These are phyloP conservation scores for Diaporthe ilicicola DNA, from an alignment of 2,329 filamentous ascomycete species.

Conservation along the genomic window DNA sequence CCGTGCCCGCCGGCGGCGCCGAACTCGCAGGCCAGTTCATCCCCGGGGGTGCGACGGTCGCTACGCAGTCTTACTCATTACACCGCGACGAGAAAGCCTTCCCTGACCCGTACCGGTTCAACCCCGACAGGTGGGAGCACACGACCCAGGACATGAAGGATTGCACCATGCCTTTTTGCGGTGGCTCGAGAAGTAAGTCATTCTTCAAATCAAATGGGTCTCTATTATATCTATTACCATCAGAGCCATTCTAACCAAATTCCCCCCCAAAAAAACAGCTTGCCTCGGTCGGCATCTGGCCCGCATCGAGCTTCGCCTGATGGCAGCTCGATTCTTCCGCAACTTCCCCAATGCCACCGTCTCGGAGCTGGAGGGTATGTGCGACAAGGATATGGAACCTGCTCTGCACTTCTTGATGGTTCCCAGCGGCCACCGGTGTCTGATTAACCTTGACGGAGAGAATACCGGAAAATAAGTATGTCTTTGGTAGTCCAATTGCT, in stretches of 20 bases:
- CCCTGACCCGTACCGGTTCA: constrained; percentile 46
- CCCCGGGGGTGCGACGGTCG: constrained; percentile 49
- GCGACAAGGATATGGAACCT: constrained; percentile 42
- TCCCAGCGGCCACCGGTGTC: constrained; percentile 40
- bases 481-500: not conserved
- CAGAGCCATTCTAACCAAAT: not conserved
- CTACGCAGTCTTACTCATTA: constrained; percentile 54
- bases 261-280: constrained; percentile 36
- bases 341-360: constrained; percentile 41
- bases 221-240: constrained; percentile 31
- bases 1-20: constrained; percentile 49
- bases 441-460: constrained; percentile 36
- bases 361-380: constrained; percentile 41
- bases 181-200: constrained; percentile 39
- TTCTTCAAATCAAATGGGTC: not conserved
- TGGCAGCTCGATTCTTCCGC: constrained; percentile 57
- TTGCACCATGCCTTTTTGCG: constrained; percentile 40
- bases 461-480: not conserved
- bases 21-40: constrained; percentile 49
- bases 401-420: constrained; percentile 39
- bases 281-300: constrained; percentile 66
- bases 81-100: constrained; percentile 54
- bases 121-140: constrained; percentile 50
- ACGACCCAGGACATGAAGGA: constrained; percentile 42
- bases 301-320: constrained; percentile 61